These are phyloP conservation scores for Suhomyces bribrorum DNA, from an alignment of 1,139 yeast genomes.

Conservation along the genomic window DNA sequence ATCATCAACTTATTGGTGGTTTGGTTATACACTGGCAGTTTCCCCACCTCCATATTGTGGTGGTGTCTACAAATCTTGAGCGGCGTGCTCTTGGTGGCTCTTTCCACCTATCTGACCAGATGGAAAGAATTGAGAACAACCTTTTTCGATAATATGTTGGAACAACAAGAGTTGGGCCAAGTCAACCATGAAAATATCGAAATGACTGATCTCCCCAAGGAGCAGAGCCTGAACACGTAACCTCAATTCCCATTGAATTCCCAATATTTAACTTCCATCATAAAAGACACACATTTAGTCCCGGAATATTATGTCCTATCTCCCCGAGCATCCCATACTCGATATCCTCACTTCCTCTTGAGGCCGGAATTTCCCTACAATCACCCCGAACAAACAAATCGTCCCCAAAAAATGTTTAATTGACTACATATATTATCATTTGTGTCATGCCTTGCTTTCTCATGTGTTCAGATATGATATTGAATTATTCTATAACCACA, in stretches of 20 bases:
- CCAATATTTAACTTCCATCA: neutral
- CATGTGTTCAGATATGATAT: too few relatives aligned
- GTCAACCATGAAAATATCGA: conserved; percentile 22
- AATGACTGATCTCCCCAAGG: conserved; percentile 20
- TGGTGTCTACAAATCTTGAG: conserved; percentile 78
- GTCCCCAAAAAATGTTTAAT: too few relatives aligned
- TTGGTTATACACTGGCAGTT: conserved; percentile 61
- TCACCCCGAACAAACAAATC: too few relatives aligned
- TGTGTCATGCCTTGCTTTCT: too few relatives aligned
- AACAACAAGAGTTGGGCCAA: conserved; percentile 46
- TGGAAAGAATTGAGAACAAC: conserved; percentile 89
- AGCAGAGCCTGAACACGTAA: conserved; percentile 4
- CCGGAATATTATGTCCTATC: too few relatives aligned
- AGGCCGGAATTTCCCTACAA: too few relatives aligned
- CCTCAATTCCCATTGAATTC: neutral
- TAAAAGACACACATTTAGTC: too few relatives aligned
- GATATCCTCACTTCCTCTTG: too few relatives aligned
- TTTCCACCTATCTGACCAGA: conserved; percentile 84
- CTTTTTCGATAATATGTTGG: conserved; percentile 79
- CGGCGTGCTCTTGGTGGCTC: conserved; percentile 64
- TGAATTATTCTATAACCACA: neutral
- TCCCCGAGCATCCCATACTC: too few relatives aligned
- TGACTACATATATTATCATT: too few relatives aligned
- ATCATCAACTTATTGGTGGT: conserved; percentile 72
- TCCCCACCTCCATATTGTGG: conserved; percentile 79